Base-by-base conservation (phyloP, 1,139 yeast genomes). In the Casaregolazyma lundiana region DNA sequence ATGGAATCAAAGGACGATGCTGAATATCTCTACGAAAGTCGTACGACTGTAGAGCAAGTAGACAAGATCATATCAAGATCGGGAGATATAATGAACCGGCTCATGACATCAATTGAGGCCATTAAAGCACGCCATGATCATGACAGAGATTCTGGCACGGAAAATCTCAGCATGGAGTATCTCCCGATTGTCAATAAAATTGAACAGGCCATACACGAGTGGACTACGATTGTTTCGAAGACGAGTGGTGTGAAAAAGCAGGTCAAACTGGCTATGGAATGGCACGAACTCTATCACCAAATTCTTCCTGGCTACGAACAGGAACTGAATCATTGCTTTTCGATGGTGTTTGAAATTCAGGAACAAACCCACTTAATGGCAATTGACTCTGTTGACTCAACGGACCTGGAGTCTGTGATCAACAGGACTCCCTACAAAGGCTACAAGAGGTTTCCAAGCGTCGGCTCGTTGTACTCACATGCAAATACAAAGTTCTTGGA, bases 201-300 rank as follows among this genome's bases (percentile, higher is more conserved):
- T 26, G 61, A 57, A 37, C 39, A 36, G 34, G 55, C 59, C 1
- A 52, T 55, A 7, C 35, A 71, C 49, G 55, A 69, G 26, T 66
- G 73, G 50, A 61, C 71, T 36, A 70, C 69, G 3, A 69, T 74
- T 20, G 72, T 73, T 53, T 68, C 70, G 43, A 53, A 63, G 39
- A 53, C 73, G 6, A 58, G 69, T 6, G 53, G 65, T 1, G 60
- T 72, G 30, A 75, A 78, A 55, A 64, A 66, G 36, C 70, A 69
- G 43, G 66, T 81, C 8, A 84, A 78, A 49, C 65, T 81, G 6
- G 72, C 84, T 1, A 67, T 73, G 9, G 82, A 79, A 51, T 81
- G 74, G 64, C 67, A 72, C 44, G 94, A 84, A 55, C 68, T 84
- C 34, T 72, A 70, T 45, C 71, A 71, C 40, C 67, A 67, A 34